Base-by-base conservation (phyloP, 257 asterid genomes). In the Capsicum pubescens region DNA sequence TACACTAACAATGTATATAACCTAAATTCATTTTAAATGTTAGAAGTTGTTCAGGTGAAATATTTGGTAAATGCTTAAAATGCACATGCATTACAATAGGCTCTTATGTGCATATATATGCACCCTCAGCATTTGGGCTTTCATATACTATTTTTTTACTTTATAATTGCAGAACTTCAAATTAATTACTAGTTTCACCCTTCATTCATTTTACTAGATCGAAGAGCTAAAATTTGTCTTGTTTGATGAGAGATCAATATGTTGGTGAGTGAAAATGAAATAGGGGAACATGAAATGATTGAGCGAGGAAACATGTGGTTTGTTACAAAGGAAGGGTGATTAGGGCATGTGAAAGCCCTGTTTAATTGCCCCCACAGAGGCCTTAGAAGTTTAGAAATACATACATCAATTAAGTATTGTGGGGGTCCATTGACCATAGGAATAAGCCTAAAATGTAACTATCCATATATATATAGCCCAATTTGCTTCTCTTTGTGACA, bases 261-360 rank as follows among this genome's bases (percentile, higher is more conserved):
- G 32, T 60, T 39, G 78, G 68, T 52, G 56, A 42, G 81, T 42
- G 39, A 42, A 57, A 83, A 42, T 2, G 6, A 59, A 46, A 26
- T 14, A 21, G 0, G 32, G 81, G 68, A 83, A 48, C 79, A 68
- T n/a, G 70, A 80, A 36, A 58, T 81, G 86, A 88, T 86, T 84
- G 82, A 63, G 56, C 16, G 59, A 82, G 83, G 88, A 77, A 54
- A 77, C 92, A 90, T 92, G 93, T 90, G 94, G 84, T 66, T 68
- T 84, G 84, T 57, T 66, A 56, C 42, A 67, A 79, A 58, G 63
- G 81, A 84, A 58, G 84, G 77, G 84, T 80, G 82, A 84, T 84
- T 84, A 80, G 84, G 67, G 81, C 87, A 84, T 71, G 95, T 92
- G 95, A 88, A 68, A 76, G 67, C 44, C 81, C 72, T 84, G 87